Percentiles rank a stretch among this genome's conserved stretches.
These are phyloP conservation scores for Sarcocystis neurona DNA, from an alignment of 169 alveolate species.

Conservation along the genomic window DNA sequence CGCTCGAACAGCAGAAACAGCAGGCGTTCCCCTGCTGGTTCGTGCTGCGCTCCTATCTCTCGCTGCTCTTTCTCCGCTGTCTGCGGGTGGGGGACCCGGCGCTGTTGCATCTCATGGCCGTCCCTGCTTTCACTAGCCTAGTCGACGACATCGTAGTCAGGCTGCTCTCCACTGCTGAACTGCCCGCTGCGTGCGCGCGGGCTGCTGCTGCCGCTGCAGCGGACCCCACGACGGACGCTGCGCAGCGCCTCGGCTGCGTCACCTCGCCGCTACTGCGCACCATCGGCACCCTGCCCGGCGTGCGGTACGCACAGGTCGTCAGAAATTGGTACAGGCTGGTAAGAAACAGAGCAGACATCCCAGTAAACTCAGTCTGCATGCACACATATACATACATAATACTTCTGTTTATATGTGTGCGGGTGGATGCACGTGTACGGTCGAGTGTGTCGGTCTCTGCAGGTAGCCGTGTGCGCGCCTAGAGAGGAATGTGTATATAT, in stretches of 20 bases:
- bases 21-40: constrained; percentile 52
- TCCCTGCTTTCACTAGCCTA: background rate
- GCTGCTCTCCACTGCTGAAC: background rate
- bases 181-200: background rate
- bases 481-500: no score
- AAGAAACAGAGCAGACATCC: no score
- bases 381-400: no score
- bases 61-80: constrained; percentile 42
- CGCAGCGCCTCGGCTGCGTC: background rate
- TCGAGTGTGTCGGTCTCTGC: no score
- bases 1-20: constrained; percentile 13
- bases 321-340: background rate
- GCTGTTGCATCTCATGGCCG: constrained; percentile 9
- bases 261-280: background rate
- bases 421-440: no score
- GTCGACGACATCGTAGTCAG: background rate
- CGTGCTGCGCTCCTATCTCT: constrained; percentile 1
- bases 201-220: background rate
- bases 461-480: no score
- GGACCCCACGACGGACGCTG: background rate
- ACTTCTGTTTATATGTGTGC: no score
- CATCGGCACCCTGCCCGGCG: background rate
- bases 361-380: no score
- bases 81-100: constrained; percentile 56
- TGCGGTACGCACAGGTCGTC: background rate